Evolutionary conservation across 805 yeast genomes (phyloP).

Genomic region (Ogataea wickerhamii): DNA sequence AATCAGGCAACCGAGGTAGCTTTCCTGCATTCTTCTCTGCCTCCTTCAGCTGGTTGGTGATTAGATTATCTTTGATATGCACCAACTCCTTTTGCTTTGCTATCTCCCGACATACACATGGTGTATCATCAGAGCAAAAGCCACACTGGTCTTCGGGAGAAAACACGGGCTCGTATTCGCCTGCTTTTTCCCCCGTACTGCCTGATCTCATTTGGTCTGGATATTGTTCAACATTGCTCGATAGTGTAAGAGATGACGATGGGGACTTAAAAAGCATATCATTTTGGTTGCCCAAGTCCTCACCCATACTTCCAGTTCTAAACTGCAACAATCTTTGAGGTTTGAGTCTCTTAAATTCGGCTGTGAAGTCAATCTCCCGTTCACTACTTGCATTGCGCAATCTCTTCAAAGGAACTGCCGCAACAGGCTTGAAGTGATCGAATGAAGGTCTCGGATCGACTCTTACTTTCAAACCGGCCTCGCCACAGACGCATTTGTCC

Average conservation of each 20-base stretch:
- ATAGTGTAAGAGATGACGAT: slow-evolving; percentile 14
- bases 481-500: slow-evolving; percentile 65
- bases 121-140: slow-evolving; percentile 86
- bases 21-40: background rate
- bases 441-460: slow-evolving; percentile 7
- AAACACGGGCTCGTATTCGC: slow-evolving; percentile 43
- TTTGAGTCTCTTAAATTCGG: slow-evolving; percentile 32
- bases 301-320: slow-evolving; percentile 16
- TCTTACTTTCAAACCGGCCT: slow-evolving; percentile 3
- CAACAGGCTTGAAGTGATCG: slow-evolving; percentile 49
- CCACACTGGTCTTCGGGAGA: slow-evolving; percentile 71
- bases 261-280: slow-evolving; percentile 26
- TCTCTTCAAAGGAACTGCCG: slow-evolving; percentile 60
- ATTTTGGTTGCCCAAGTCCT: slow-evolving; percentile 14
- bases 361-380: slow-evolving; percentile 56
- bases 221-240: slow-evolving; percentile 14
- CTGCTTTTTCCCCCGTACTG: slow-evolving; percentile 13
- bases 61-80: slow-evolving; percentile 19
- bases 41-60: slow-evolving; percentile 18
- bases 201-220: slow-evolving; percentile 16
- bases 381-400: slow-evolving; percentile 21
- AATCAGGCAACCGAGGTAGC: background rate
- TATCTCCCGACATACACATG: slow-evolving; percentile 87
- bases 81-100: slow-evolving; percentile 42
- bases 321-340: slow-evolving; percentile 22